These are phyloP conservation scores for Pisolithus thermaeus DNA, from an alignment of 1,284 basidiomycete species.

Conservation along the genomic window DNA sequence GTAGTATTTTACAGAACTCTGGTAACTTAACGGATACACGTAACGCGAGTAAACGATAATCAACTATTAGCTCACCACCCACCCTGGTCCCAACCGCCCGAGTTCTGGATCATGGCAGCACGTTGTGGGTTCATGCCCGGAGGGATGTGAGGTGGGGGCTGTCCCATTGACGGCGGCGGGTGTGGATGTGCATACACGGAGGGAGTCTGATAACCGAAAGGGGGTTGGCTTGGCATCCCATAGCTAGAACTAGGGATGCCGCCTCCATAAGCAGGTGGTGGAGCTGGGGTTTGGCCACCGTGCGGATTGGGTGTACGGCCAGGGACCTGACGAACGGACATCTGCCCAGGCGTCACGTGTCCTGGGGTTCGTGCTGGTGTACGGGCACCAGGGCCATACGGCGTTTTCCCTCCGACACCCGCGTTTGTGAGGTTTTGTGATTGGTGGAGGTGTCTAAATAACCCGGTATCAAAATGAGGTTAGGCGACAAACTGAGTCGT, in stretches of 20 bases:
- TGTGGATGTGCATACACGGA: slow-evolving; percentile 36
- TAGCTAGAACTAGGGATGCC: slow-evolving; percentile 14
- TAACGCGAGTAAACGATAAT: slow-evolving; percentile 9
- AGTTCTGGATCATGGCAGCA: slow-evolving; percentile 53
- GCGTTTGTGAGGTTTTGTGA: slow-evolving; percentile 53
- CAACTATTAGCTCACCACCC: slow-evolving; percentile 11
- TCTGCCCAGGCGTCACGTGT: slow-evolving; percentile 67
- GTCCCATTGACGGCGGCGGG: slow-evolving; percentile 35
- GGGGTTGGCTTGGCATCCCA: slow-evolving; percentile 30
- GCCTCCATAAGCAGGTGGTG: slow-evolving; percentile 27
- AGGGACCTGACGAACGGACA: slow-evolving; percentile 59
- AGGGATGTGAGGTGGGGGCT: slow-evolving; percentile 37
- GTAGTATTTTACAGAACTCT: slow-evolving; percentile 21
- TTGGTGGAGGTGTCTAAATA: slow-evolving; percentile 61
- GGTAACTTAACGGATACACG: slow-evolving; percentile 12
- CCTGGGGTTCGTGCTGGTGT: slow-evolving; percentile 72
- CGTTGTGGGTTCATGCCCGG: slow-evolving; percentile 60
- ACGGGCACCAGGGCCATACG: slow-evolving; percentile 67
- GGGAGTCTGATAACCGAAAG: slow-evolving; percentile 63
- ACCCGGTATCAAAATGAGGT: slow-evolving; percentile 9
- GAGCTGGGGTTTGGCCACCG: slow-evolving; percentile 43
- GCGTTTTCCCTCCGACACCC: slow-evolving; percentile 69
- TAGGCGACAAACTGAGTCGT: not conserved
- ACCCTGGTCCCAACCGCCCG: slow-evolving; percentile 18
- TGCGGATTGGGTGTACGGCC: slow-evolving; percentile 75